A percentile compares a stretch with the other conserved stretches of the same genome.
These are phyloP conservation scores for Trichomonascus vanleenenianus DNA, from an alignment of 805 yeast genomes.

Conservation along the genomic window DNA sequence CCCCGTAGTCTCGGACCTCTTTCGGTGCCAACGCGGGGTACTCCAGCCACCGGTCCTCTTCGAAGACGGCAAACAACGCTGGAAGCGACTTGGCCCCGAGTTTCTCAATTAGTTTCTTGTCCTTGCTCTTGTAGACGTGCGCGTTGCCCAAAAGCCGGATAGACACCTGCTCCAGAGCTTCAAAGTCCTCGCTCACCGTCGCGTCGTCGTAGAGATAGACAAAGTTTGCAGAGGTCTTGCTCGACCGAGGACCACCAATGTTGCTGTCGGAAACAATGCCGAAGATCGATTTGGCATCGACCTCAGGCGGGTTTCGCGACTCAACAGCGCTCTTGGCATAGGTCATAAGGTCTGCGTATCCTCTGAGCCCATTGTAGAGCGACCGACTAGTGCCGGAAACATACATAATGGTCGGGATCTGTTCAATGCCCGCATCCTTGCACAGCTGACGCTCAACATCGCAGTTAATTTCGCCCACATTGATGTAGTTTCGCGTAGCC, in stretches of 20 bases:
- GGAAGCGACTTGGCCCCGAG: conserved; percentile 26
- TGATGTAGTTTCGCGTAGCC: conserved; percentile 25
- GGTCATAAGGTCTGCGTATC: conserved; percentile 26
- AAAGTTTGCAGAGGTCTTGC: conserved; percentile 21
- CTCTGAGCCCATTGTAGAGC: conserved; percentile 26
- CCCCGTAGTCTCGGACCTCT: conserved; percentile 26
- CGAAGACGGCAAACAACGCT: conserved; percentile 24
- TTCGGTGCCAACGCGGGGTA: conserved; percentile 26
- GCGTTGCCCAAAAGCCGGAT: conserved; percentile 28
- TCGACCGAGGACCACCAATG: neutral
- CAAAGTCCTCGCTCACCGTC: conserved; percentile 33
- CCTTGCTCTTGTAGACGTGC: conserved; percentile 23
- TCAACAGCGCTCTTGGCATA: conserved; percentile 28
- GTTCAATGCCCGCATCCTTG: conserved; percentile 23
- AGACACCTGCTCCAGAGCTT: conserved; percentile 29
- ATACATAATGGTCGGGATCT: conserved; percentile 20
- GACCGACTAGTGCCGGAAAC: conserved; percentile 23
- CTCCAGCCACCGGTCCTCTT: conserved; percentile 15
- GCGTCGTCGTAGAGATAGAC: conserved; percentile 33
- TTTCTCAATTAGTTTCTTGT: conserved; percentile 21
- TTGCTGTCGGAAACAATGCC: neutral
- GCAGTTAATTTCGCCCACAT: conserved; percentile 36
- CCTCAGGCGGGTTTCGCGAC: conserved; percentile 24
- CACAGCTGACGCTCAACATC: conserved; percentile 28
- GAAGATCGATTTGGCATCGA: conserved; percentile 16